Evolutionary conservation across 768 basidiomycete species (phyloP), one percentile per base, ranked within the genome.

Genomic region (Glaciozyma martinii): DNA sequence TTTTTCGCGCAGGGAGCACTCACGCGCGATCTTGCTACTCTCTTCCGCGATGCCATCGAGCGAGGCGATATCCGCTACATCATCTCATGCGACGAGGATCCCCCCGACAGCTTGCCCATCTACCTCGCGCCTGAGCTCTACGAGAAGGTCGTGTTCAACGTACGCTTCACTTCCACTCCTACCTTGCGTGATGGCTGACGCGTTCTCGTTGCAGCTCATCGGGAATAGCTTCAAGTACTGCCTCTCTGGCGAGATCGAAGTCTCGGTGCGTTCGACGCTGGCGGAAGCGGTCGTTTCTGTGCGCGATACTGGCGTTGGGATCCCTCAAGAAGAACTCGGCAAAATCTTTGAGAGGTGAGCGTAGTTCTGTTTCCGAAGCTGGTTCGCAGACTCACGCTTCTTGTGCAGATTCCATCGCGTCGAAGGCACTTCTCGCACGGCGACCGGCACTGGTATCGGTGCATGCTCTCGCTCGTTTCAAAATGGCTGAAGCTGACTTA

Each of bases 151-250:
- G 27, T 64, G 44, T 52, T 58, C 56, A 64, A 61, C 56, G 53
- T 60, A 56, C n/a, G 27, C 16, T 46, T 21, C 25, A n/a, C 8
- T 40, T 3, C 2, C 4, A 9, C 8, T 5, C 23, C 13, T 29
- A 32, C 6, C 21, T 27, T 19, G 12, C 18, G 42, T 5, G 9
- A 56, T 25, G 6, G 32, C 16, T 18, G 10, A 15, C 23, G 33
- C 54, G 54, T 61, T 30, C 7, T 52, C 44, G 27, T 32, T 44
- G 52, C 44, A 30, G 37, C n/a, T 63, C 30, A 12, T 62, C 54
- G 61, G 65, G 1, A 68, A 68, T 50, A 57, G 65, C 10, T 56
- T 71, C 54, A 71, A 71, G 40, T 71, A 71, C 60, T 46, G 50
- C 1, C 19, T 46, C 18, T 19, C 5, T 0, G 70, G 70, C 10